phyloP scores from a whole-genome alignment of 2,329 filamentous ascomycete genomes.

The Fusarium sp. region DNA sequence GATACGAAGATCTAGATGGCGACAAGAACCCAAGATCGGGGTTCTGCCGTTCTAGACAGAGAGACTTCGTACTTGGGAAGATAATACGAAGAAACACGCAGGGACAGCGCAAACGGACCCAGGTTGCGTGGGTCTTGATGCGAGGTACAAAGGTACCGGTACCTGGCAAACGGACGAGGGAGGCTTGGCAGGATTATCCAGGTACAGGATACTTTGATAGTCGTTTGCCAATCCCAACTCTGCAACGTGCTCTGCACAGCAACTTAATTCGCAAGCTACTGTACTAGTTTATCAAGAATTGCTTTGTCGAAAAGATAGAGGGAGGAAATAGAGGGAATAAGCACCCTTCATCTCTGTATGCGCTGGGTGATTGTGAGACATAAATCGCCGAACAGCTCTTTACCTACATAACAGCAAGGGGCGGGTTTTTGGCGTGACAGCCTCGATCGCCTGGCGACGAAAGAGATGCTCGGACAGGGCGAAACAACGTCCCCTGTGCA shows the following conservation, averaged over 20 bases:
- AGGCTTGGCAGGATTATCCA: constrained; percentile 24
- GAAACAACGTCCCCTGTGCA: constrained; percentile 24
- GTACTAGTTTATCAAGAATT: constrained; percentile 24
- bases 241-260: constrained; percentile 21
- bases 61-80: constrained; percentile 26
- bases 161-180: constrained; percentile 31
- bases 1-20: constrained; percentile 34
- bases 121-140: constrained; percentile 43
- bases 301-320: constrained; percentile 21
- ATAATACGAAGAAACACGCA: constrained; percentile 47
- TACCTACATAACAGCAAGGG: constrained; percentile 21
- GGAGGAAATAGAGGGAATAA: constrained; percentile 6
- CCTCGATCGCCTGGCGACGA: constrained; percentile 35
- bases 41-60: constrained; percentile 14
- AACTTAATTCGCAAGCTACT: constrained; percentile 20
- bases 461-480: constrained; percentile 39
- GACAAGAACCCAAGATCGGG: constrained; percentile 29
- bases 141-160: constrained; percentile 43
- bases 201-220: constrained; percentile 22
- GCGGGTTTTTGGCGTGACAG: constrained; percentile 35
- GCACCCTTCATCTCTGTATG: neutral
- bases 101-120: constrained; percentile 38
- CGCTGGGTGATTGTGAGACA: constrained; percentile 27
- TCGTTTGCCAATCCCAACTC: constrained; percentile 20
- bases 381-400: constrained; percentile 13